Evolutionary conservation across 129 eudicot genomes (phyloP).

Genomic region (Lactuca sativa): DNA sequence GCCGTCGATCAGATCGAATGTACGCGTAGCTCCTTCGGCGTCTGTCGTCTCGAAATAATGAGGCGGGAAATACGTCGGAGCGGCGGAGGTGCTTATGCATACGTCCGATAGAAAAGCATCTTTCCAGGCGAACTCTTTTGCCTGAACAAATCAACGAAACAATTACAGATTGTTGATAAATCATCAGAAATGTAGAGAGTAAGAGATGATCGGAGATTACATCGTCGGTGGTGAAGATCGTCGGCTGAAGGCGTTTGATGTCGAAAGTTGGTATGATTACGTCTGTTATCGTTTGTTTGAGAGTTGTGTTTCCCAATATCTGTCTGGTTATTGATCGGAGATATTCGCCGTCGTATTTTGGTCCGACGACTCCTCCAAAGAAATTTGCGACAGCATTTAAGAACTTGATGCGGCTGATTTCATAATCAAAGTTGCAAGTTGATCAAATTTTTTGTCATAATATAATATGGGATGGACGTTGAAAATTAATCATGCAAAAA

Average conservation of each 20-base stretch:
- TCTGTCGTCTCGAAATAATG: slow-evolving; percentile 45
- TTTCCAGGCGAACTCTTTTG: slow-evolving; percentile 34
- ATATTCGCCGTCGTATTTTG: slow-evolving; percentile 55
- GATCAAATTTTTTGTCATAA: not conserved
- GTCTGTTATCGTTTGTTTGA: slow-evolving; percentile 39
- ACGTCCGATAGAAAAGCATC: slow-evolving; percentile 53
- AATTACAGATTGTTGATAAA: not conserved
- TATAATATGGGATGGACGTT: not conserved
- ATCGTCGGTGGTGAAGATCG: slow-evolving; percentile 44
- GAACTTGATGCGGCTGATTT: slow-evolving; percentile 36
- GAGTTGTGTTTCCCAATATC: slow-evolving; percentile 28
- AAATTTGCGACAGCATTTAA: slow-evolving; percentile 28
- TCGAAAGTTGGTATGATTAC: slow-evolving; percentile 56
- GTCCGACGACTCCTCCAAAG: slow-evolving; percentile 36
- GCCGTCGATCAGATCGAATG: slow-evolving; percentile 56
- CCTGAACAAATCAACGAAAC: slow-evolving; percentile 30
- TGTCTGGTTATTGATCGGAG: slow-evolving; percentile 33
- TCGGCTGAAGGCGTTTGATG: slow-evolving; percentile 56
- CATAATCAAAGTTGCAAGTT: slow-evolving; percentile 8
- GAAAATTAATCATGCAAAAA: too few relatives aligned
- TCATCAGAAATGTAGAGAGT: not conserved
- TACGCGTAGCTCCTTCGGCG: slow-evolving; percentile 26
- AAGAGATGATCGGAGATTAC: slow-evolving; percentile 21
- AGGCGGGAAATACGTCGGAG: slow-evolving; percentile 63
- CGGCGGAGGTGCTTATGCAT: slow-evolving; percentile 59